Evolutionary conservation across 768 basidiomycete species (phyloP).

Genomic region (Pisolithus tinctorius): DNA sequence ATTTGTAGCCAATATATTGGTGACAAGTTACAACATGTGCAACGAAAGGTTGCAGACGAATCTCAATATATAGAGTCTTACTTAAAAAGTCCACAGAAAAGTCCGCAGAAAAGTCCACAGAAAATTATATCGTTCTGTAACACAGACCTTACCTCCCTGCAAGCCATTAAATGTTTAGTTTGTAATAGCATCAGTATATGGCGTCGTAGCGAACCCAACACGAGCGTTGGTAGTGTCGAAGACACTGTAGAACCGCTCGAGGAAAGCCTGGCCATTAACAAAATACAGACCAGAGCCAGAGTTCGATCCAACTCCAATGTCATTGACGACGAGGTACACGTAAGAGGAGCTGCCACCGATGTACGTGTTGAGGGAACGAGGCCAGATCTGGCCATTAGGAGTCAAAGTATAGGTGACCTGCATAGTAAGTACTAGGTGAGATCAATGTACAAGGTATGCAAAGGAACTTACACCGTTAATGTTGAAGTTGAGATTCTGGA

Average conservation of each 20-base stretch:
- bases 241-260: constrained; percentile 27
- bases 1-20: no score
- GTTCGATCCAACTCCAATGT: background rate
- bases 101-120: no score
- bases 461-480: constrained; percentile 37
- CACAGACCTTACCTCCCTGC: no score
- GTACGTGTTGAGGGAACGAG: constrained; percentile 6
- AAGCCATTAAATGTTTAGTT: background rate
- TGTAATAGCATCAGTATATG: constrained; percentile 15
- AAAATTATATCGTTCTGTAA: no score
- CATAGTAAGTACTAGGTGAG: background rate
- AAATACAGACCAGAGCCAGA: background rate
- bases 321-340: background rate
- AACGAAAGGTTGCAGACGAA: no score
- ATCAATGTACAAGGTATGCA: no score
- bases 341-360: background rate
- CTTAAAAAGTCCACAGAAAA: no score
- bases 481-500: constrained; percentile 54
- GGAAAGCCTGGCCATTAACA: background rate
- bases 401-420: constrained; percentile 32
- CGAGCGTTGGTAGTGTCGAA: constrained; percentile 26
- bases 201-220: constrained; percentile 30
- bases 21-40: no score
- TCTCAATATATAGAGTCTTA: no score
- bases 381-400: constrained; percentile 40